phyloP scores from a whole-genome alignment of 371 early-diverging fungal species.

The Haplosporangium sp. region DNA sequence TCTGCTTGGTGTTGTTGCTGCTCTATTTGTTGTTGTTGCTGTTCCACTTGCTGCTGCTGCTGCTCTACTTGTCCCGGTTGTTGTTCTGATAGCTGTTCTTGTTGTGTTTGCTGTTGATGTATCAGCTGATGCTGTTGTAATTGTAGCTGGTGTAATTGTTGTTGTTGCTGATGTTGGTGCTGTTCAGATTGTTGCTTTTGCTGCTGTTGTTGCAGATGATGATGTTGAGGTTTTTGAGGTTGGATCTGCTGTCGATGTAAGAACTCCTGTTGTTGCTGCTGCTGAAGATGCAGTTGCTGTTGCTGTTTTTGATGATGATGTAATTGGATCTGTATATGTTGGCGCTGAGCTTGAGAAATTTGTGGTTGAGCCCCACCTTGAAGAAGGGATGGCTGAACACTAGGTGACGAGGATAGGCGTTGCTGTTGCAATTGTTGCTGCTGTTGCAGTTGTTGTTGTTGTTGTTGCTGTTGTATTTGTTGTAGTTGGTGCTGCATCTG shows the following conservation, averaged over 20 bases:
- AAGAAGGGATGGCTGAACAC: conserved; percentile 7
- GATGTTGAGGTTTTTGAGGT: background rate
- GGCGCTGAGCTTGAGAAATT: conserved; percentile 1
- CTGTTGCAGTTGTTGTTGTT: conserved; percentile 1
- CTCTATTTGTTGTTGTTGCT: no score
- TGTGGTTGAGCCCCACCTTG: background rate
- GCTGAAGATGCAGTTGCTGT: background rate
- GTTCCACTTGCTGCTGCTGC: conserved; percentile 18
- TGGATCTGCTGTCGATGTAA: background rate
- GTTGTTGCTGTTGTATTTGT: no score
- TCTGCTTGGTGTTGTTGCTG: no score
- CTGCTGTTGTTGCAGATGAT: background rate
- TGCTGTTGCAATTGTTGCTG: conserved; percentile 10
- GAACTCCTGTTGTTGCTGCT: conserved; percentile 19
- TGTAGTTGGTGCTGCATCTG: conserved; percentile 6
- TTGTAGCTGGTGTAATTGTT: background rate
- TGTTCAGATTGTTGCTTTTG: conserved; percentile 1
- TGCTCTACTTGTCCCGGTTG: conserved; percentile 26
- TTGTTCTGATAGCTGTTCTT: conserved; percentile 13
- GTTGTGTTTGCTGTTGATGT: conserved; percentile 19
- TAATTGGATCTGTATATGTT: conserved; percentile 8
- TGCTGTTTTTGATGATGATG: conserved; percentile 13
- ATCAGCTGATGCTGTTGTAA: background rate
- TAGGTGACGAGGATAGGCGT: background rate
- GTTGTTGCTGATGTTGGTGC: background rate